Percentiles rank a stretch among this genome's conserved stretches.
Conservation (phyloP, 306 rosid genomes). For the Cotoneaster glaucophyllus region DNA sequence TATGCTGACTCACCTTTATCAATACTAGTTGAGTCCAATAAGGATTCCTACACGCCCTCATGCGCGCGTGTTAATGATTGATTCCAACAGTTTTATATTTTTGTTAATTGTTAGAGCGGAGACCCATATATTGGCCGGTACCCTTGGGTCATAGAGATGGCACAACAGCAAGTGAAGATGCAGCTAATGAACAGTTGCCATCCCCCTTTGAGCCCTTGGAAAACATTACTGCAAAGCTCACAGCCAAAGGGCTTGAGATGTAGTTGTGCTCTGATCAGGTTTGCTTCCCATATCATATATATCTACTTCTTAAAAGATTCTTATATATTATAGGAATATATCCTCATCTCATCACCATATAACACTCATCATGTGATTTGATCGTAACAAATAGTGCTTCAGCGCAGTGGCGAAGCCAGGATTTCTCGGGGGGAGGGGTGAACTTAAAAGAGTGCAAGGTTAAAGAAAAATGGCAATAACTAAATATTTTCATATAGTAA, state of each 20-base stretch:
- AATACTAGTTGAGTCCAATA: too few relatives aligned
- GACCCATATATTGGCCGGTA: slow-evolving; percentile 37
- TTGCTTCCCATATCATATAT: neutral
- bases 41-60: neutral
- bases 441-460: too few relatives aligned
- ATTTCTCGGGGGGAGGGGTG: too few relatives aligned
- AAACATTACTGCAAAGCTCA: slow-evolving; percentile 57
- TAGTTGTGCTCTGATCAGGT: slow-evolving; percentile 72
- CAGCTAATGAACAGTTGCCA: slow-evolving; percentile 51
- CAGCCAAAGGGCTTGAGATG: slow-evolving; percentile 67
- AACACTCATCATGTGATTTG: neutral
- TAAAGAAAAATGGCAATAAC: too few relatives aligned
- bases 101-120: too few relatives aligned
- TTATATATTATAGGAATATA: too few relatives aligned
- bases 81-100: too few relatives aligned
- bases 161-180: slow-evolving; percentile 54
- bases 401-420: too few relatives aligned
- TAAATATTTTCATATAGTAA: too few relatives aligned
- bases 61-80: neutral
- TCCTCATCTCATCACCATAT: neutral
- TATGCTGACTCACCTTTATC: too few relatives aligned
- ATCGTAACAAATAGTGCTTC: neutral
- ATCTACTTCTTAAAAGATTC: neutral
- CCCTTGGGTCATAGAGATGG: slow-evolving; percentile 83
- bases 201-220: slow-evolving; percentile 72